Base-by-base conservation (phyloP, 345 rosid genomes). In the Conringia planisiliqua region DNA sequence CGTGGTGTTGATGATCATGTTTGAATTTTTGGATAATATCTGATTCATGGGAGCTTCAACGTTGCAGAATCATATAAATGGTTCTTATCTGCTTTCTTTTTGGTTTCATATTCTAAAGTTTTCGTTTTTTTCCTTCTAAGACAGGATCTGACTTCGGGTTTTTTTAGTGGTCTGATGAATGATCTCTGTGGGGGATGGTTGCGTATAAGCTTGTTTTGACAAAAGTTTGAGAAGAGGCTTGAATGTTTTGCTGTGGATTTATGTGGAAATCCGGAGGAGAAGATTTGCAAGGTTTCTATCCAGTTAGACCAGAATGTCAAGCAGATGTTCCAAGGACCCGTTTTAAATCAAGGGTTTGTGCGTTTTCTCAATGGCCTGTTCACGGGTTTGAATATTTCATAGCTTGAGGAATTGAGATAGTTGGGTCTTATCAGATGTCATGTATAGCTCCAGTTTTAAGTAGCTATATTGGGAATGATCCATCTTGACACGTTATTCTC, bases 251-350 rank as follows among this genome's bases (percentile, higher is more conserved):
- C 6, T 83, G 83, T 32, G 82, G 79, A 85, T 70, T 81, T 50
- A 69, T 80, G 77, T 75, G 70, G 80, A 88, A 76, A 75, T 66
- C 85, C 42, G 92, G 85, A 63, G 86, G 72, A 36, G 88, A 82
- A 17, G 96, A 90, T 64, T 81, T 86, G 83, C 87, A 86, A 40
- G 85, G 83, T 71, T 89, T 85, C 84, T 91, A 81, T 82, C 98
- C 93, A 27, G 77, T 88, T 56, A 77, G 90, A 78, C 83, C 89
- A 11, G 98, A 87, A 77, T 89, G 89, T 77, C 60, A 66, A 75
- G 75, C 88, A 6, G 89, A 86, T 11, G 83, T 84, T 62, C 96
- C 95, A 39, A 87, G 83, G 84, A 72, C 86, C 73, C 95, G 91
- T 50, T 94, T 91, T 69, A 91, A 75, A 83, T 81, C 88, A 43